Conservation (phyloP, 768 basidiomycete genomes). For the Mycena capillaripes region DNA sequence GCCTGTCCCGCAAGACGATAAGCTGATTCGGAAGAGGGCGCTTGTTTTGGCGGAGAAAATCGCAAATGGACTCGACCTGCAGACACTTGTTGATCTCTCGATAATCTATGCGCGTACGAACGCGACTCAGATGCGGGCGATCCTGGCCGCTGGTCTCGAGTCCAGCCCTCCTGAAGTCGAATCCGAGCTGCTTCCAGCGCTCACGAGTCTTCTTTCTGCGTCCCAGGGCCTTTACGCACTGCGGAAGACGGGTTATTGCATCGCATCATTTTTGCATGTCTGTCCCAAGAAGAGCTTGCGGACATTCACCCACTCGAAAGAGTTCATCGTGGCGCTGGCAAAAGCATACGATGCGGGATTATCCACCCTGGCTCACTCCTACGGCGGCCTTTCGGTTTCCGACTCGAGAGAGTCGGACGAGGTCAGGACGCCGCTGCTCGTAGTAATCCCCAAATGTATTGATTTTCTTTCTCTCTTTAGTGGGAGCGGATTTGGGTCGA, state of each 20-base stretch:
- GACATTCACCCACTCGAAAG: conserved; percentile 64
- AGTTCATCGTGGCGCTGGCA: conserved; percentile 71
- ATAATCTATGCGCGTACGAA: conserved; percentile 66
- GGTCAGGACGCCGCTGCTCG: conserved; percentile 55
- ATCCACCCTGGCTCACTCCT: conserved; percentile 65
- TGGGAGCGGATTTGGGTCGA: conserved; percentile 83
- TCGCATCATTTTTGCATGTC: conserved; percentile 67
- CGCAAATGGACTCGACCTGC: conserved; percentile 61
- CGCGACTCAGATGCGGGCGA: conserved; percentile 56
- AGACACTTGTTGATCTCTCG: conserved; percentile 73
- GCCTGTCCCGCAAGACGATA: conserved; percentile 50
- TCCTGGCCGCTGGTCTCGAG: conserved; percentile 58
- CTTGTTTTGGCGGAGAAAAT: conserved; percentile 72
- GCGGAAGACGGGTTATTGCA: conserved; percentile 73
- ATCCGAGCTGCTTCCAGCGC: conserved; percentile 68
- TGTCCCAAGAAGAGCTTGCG: conserved; percentile 63
- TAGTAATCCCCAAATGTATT: neutral
- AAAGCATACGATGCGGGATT: conserved; percentile 73
- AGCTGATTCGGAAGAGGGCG: conserved; percentile 60
- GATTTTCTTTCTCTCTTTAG: conserved; percentile 42
- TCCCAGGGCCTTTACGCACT: conserved; percentile 71
- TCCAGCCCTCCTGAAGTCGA: conserved; percentile 49
- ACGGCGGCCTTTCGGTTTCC: conserved; percentile 64
- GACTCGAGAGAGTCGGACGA: conserved; percentile 43
- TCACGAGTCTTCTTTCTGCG: conserved; percentile 64